Conservation (phyloP, 1,284 basidiomycete genomes). For the Boletus mariae region DNA sequence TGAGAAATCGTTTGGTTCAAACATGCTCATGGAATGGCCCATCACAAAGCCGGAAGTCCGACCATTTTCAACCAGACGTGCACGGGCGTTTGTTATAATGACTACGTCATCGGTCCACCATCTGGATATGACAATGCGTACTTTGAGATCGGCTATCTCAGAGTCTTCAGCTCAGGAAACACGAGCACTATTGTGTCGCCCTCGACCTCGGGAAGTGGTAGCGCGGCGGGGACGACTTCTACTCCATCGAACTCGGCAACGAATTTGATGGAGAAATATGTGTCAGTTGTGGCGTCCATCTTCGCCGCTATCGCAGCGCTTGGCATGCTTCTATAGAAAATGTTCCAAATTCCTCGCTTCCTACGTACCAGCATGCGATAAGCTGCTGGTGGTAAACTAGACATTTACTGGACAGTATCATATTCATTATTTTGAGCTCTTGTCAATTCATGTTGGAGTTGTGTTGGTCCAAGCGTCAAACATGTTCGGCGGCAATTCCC, state of each 20-base stretch:
- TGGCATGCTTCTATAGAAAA: conserved; percentile 12
- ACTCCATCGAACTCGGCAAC: conserved; percentile 13
- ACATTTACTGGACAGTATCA: no score
- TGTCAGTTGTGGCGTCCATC: conserved; percentile 8
- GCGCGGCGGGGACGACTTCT: conserved; percentile 10
- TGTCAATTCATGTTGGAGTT: no score
- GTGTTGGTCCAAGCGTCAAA: no score
- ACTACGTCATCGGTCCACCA: conserved; percentile 68
- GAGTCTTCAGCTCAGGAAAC: conserved; percentile 44
- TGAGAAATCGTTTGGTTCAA: not conserved
- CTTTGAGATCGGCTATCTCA: conserved; percentile 68
- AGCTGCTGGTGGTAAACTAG: not conserved
- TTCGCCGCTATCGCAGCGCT: conserved; percentile 15
- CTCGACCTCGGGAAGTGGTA: conserved; percentile 17
- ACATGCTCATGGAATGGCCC: not conserved
- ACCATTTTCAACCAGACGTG: conserved; percentile 63
- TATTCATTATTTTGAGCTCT: no score
- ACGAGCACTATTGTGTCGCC: conserved; percentile 23
- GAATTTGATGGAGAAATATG: not conserved
- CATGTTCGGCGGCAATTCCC: not conserved
- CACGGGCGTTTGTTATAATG: conserved; percentile 62
- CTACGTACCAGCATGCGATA: not conserved
- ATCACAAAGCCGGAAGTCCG: conserved; percentile 41
- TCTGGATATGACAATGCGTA: conserved; percentile 68
- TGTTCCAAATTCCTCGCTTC: not conserved